Conservation (phyloP, 2,329 filamentous ascomycete species). For the Parastagonospora nodorum region DNA sequence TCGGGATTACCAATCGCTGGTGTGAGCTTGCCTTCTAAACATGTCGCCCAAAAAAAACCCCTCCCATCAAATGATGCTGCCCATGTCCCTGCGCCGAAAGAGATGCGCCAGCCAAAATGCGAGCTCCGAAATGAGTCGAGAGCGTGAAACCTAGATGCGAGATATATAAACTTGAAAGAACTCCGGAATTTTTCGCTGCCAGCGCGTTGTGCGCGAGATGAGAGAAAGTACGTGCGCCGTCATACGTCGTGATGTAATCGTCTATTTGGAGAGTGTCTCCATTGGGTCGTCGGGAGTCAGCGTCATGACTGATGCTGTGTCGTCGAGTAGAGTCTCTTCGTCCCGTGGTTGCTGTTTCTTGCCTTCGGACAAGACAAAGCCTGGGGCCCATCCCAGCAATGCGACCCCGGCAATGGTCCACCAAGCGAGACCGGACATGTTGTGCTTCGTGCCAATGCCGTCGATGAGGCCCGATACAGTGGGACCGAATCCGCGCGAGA, state of each 20-base stretch:
- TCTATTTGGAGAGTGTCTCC: slow-evolving; percentile 40
- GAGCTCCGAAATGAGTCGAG: slow-evolving; percentile 3
- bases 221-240: slow-evolving; percentile 16
- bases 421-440: slow-evolving; percentile 90
- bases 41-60: slow-evolving; percentile 15
- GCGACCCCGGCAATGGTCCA: slow-evolving; percentile 85
- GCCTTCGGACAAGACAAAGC: slow-evolving; percentile 69
- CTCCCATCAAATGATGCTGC: slow-evolving; percentile 14
- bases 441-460: slow-evolving; percentile 75
- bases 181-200: slow-evolving; percentile 15
- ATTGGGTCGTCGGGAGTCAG: slow-evolving; percentile 37
- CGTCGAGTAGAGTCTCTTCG: slow-evolving; percentile 41
- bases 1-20: slow-evolving; percentile 24
- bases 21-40: slow-evolving; percentile 26
- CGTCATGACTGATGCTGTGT: slow-evolving; percentile 40
- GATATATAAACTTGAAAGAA: slow-evolving; percentile 14
- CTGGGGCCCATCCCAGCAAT: slow-evolving; percentile 61
- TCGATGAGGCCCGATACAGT: slow-evolving; percentile 87
- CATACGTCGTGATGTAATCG: slow-evolving; percentile 19
- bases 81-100: slow-evolving; percentile 6
- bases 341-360: slow-evolving; percentile 43
- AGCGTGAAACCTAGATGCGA: slow-evolving; percentile 5
- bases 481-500: slow-evolving; percentile 86
- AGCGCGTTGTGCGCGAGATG: slow-evolving; percentile 10
- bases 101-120: slow-evolving; percentile 18